A percentile compares a stretch with the other conserved stretches of the same genome.
phyloP scores from a whole-genome alignment of 1,284 basidiomycete genomes.

The Trichosporon inkin region DNA sequence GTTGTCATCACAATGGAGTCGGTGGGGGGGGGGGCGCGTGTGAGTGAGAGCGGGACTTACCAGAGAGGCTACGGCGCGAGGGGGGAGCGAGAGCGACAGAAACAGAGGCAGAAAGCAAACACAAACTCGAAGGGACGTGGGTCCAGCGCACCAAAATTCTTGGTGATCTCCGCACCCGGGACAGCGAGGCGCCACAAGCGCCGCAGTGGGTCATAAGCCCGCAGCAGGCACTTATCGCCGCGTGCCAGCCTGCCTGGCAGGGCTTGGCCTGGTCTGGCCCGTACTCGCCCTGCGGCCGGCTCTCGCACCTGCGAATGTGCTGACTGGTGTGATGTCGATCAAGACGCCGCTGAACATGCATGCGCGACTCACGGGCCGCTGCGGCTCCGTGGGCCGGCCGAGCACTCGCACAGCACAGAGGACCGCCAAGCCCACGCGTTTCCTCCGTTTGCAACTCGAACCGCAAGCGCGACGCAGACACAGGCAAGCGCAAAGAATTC shows the following conservation, averaged over 20 bases:
- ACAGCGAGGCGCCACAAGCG: background rate
- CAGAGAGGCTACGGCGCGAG: background rate
- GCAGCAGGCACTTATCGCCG: too few species aligned
- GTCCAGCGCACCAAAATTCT: background rate
- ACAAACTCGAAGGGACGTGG: too few species aligned
- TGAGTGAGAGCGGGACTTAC: background rate
- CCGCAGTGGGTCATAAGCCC: background rate
- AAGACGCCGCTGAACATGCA: background rate
- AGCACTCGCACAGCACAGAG: too few species aligned
- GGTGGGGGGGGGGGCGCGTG: background rate
- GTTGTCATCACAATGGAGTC: conserved; percentile 26
- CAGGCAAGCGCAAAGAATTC: background rate
- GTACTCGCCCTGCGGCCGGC: background rate
- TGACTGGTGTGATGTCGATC: too few species aligned
- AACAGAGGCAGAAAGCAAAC: background rate
- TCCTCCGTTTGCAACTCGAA: background rate
- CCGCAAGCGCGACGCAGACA: background rate
- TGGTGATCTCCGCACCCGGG: background rate
- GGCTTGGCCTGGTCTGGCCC: too few species aligned
- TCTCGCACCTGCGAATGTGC: background rate
- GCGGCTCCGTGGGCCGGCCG: too few species aligned
- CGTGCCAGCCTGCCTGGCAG: too few species aligned
- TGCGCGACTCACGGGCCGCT: too few species aligned
- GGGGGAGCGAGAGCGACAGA: background rate
- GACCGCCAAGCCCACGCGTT: too few species aligned